Evolutionary conservation across 306 rosid genomes (phyloP).

Genomic region (Quercus dentata): DNA sequence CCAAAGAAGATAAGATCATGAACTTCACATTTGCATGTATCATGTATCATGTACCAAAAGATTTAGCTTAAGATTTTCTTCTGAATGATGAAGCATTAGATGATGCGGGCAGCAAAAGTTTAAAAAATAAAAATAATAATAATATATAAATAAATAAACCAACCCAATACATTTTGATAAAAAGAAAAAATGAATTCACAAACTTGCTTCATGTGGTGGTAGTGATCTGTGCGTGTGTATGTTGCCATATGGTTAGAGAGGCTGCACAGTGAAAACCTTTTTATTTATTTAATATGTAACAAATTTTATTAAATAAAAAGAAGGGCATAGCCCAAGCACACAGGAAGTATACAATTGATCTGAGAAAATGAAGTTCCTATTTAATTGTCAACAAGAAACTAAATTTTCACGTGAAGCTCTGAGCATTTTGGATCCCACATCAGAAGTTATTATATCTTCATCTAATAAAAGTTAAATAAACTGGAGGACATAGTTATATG

Average conservation of each 20-base stretch:
- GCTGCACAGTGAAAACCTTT: background rate
- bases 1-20: conserved; percentile 18
- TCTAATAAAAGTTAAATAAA: too few species aligned
- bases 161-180: background rate
- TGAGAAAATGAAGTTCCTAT: too few species aligned
- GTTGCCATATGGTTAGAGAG: background rate
- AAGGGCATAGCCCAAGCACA: too few species aligned
- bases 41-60: conserved; percentile 1
- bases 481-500: too few species aligned
- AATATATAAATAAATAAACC: background rate
- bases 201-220: background rate
- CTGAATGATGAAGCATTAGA: background rate
- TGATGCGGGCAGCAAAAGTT: background rate
- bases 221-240: background rate
- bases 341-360: too few species aligned
- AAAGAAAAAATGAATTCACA: background rate
- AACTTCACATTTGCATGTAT: background rate
- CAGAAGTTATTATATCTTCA: too few species aligned
- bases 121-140: too few species aligned
- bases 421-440: too few species aligned
- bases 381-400: too few species aligned
- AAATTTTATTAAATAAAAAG: too few species aligned
- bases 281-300: background rate
- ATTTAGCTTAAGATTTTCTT: background rate
- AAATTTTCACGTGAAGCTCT: too few species aligned